A percentile compares a stretch with the other conserved stretches of the same genome.
These are phyloP conservation scores for Vitis amurensis DNA, from an alignment of 164 flowering plant species.

Conservation along the genomic window DNA sequence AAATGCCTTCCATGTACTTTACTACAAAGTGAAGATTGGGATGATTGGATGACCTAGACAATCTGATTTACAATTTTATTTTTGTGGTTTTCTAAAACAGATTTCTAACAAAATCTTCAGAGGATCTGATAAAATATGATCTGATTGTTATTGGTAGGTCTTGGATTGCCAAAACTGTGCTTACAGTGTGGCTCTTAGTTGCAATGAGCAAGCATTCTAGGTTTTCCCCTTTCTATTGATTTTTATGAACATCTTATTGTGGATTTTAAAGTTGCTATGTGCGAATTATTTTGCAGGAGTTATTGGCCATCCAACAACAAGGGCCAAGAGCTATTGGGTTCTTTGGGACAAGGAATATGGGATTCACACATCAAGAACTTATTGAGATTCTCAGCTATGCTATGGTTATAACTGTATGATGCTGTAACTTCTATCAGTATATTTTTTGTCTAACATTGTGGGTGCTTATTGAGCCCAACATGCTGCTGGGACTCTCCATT, in stretches of 20 bases:
- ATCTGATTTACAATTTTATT: too few species aligned
- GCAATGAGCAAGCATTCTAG: too few species aligned
- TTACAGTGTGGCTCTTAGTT: too few species aligned
- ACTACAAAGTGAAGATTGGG: too few species aligned
- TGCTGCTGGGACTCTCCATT: not conserved
- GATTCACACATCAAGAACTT: slow-evolving; percentile 96
- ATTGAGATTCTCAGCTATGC: slow-evolving; percentile 99
- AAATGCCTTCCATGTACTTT: too few species aligned
- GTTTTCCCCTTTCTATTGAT: too few species aligned
- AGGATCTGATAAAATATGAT: too few species aligned
- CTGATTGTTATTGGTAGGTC: too few species aligned
- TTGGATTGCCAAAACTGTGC: too few species aligned
- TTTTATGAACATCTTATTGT: not conserved
- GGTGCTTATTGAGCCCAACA: not conserved
- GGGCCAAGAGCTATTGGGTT: slow-evolving; percentile 96
- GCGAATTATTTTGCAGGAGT: slow-evolving; percentile 50
- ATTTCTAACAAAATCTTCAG: too few species aligned
- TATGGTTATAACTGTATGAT: slow-evolving; percentile 90
- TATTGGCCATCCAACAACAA: slow-evolving; percentile 96
- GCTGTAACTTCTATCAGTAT: slow-evolving; percentile 7
- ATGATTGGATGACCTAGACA: too few species aligned
- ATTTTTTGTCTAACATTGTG: not conserved
- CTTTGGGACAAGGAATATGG: slow-evolving; percentile 98
- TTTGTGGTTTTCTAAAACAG: too few species aligned
- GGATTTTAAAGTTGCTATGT: not conserved